Base-by-base conservation (phyloP, 441 rosid genomes). In the Jatropha podagrica region DNA sequence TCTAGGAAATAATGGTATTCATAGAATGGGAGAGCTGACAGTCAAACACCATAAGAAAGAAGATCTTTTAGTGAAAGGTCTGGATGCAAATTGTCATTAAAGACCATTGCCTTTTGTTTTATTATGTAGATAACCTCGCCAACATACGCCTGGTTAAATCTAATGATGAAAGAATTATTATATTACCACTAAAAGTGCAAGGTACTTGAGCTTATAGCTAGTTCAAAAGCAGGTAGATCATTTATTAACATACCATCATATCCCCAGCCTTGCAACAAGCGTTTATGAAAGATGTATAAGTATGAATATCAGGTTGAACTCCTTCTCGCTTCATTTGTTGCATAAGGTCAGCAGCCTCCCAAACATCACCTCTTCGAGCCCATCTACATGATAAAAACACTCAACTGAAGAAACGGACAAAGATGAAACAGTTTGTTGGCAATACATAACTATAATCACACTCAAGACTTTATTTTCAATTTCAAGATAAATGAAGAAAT, bases 231-330 rank as follows among this genome's bases (percentile, higher is more conserved):
- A 32, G 32, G 55, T 5, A 46, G 59, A 48, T 46, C 58, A 65
- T 62, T 13, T 32, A 27, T 70, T 73, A 68, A 73, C 76, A 55
- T 87, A 93, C 99, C 93, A 65, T 81, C 98, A 95, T 90, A 83
- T 95, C 99, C 48, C 99, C 99, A 59, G 98, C 98, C 82, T 93
- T 93, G 85, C 96, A 88, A 78, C 97, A 93, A 69, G 98, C 98
- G 81, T 93, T 95, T 79, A 93, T 88, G 77, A 92, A 95, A 65
- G 99, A 95, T 37, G 99, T 95, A 78, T 87, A 95, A 71, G 98
- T 92, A 78, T 83, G 99, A 73, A 95, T 92, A 61, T 95, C 98
- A 3, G 96, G 99, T 71, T 88, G 81, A 71, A 95, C 95, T 38
- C 96, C 93, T 79, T 86, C 98, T 67, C 75, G 87, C 62, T 82